These are phyloP conservation scores for Gastrolobium villosum DNA, from an alignment of 306 rosid species.

Conservation along the genomic window DNA sequence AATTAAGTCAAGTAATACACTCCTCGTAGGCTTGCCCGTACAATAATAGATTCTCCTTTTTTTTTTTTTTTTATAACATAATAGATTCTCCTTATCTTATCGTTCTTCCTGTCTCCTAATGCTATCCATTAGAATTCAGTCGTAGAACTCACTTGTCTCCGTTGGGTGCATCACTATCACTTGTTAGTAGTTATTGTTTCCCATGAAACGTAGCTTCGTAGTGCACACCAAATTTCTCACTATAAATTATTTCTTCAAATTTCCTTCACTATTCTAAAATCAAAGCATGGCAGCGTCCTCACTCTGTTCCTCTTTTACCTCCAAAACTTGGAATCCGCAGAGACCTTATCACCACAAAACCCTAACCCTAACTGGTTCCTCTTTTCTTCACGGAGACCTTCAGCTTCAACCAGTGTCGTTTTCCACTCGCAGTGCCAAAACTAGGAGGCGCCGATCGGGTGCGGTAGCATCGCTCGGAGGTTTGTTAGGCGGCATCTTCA, in stretches of 20 bases:
- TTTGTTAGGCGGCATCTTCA: constrained; percentile 81
- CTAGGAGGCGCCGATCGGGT: constrained; percentile 42
- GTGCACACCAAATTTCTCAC: background rate
- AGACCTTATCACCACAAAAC: constrained; percentile 42
- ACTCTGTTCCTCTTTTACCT: constrained; percentile 60
- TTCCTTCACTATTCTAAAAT: background rate
- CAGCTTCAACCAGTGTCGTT: constrained; percentile 36
- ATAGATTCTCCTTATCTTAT: constrained; percentile 22
- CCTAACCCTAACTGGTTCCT: constrained; percentile 52
- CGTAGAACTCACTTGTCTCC: background rate
- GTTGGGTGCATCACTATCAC: background rate
- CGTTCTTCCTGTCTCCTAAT: background rate
- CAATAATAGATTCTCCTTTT: background rate
- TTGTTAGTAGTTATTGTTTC: no score
- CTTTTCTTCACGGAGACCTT: constrained; percentile 50
- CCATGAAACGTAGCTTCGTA: constrained; percentile 13
- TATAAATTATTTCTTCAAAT: background rate
- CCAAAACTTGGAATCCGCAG: constrained; percentile 44
- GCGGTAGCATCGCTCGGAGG: constrained; percentile 87
- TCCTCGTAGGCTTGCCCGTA: constrained; percentile 21
- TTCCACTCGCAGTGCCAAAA: constrained; percentile 28
- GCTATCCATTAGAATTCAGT: background rate
- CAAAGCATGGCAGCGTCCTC: constrained; percentile 65
- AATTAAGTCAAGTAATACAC: no score
- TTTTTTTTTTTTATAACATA: no score